Base-by-base conservation (phyloP, 805 yeast species). In the Wickerhamomyces alni region DNA sequence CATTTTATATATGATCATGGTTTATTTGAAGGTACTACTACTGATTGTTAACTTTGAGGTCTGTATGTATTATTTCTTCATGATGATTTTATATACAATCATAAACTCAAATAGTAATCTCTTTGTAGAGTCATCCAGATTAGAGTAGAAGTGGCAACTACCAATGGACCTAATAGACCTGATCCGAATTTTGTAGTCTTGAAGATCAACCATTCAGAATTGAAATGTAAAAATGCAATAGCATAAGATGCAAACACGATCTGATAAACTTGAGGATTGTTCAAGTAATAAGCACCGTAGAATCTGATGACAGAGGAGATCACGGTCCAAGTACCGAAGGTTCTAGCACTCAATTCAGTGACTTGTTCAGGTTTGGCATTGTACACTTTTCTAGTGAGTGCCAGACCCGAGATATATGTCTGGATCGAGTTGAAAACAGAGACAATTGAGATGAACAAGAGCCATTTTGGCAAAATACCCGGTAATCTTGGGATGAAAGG, bases 311-410 rank as follows among this genome's bases (percentile, higher is more conserved):
- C 69, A 2, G 95, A 76, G 3, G 96, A 80, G 51, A 89, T 72
- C 30, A 89, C 68, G 0, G 99, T 93, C 99, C 99, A 93, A 1
- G 99, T 93, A 26, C 99, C 99, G 61, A 93, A 93, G 0, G 99
- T 91, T 54, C 99, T 76, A n/a, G 96, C 96, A 51, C 93, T 79
- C 48, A 93, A 69, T 12, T 66, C 61, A 1, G 79, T 75, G 19
- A 81, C 82, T 58, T 83, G 75, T 7, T 57, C 48, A 13, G 89
- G 87, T 34, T 73, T 62, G 37, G 63, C 69, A 26, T 74, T 82
- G 58, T 93, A 93, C 8, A 93, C 97, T 47, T 79, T 72, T 50
- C 83, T 77, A 3, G 96, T 85, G 39, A 93, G 71, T 22, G 72
- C 69, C 22, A 83, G 69, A 33, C 88, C 93, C 26, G 87, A 76